phyloP scores from a whole-genome alignment of 1,284 basidiomycete genomes.

The Tylopilus sp. region DNA sequence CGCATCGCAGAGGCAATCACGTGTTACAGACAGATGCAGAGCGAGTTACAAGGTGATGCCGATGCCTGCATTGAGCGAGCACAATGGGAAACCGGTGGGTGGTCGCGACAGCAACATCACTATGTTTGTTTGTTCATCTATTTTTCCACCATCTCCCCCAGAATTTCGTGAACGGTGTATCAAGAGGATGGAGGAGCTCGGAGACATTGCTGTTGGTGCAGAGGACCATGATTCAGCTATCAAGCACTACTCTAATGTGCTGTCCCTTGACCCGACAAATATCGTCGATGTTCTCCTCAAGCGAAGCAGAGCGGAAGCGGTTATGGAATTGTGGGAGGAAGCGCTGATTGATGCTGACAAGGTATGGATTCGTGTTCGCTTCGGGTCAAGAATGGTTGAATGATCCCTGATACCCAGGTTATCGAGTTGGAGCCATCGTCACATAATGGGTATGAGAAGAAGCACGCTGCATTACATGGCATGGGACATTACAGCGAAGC shows the following conservation, averaged over 20 bases:
- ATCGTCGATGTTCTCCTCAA: background rate
- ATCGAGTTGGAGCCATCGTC: background rate
- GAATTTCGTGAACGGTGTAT: constrained; percentile 1
- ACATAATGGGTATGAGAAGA: background rate
- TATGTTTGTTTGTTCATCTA: no score
- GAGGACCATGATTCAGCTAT: background rate
- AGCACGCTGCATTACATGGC: background rate
- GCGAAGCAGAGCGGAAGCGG: background rate
- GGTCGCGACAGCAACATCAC: no score
- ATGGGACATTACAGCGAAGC: background rate
- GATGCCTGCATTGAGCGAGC: background rate
- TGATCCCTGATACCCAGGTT: background rate
- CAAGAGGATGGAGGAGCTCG: background rate
- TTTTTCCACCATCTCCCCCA: no score
- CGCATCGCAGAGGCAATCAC: background rate
- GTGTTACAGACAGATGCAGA: constrained; percentile 3
- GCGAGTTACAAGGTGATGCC: background rate
- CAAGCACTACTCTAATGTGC: background rate
- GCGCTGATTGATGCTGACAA: background rate
- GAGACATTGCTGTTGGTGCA: background rate
- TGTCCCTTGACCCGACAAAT: background rate
- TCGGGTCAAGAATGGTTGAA: background rate
- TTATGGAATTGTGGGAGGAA: background rate
- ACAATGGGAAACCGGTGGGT: constrained; percentile 7
- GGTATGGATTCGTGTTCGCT: background rate